Evolutionary conservation across 305 asterid species (phyloP).

Genomic region (Coffea humblotiana): DNA sequence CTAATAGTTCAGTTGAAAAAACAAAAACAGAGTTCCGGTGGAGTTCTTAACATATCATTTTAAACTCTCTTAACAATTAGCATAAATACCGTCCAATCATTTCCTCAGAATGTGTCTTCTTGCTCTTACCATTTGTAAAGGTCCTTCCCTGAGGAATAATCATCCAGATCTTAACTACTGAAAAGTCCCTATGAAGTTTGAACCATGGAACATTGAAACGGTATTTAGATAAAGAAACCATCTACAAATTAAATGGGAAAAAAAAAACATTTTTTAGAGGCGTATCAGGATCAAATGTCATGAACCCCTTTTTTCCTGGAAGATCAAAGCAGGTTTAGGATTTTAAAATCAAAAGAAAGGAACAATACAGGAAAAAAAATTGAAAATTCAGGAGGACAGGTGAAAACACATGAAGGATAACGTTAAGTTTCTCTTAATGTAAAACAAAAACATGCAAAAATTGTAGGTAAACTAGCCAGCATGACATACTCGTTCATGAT

Average conservation of each 20-base stretch:
- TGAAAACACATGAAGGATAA: not conserved
- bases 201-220: not conserved
- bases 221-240: not conserved
- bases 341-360: not conserved
- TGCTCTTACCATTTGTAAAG: not conserved
- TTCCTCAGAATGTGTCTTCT: not conserved
- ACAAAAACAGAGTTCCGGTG: not conserved
- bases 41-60: not conserved
- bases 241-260: not conserved
- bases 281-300: not conserved
- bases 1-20: not conserved
- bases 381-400: not conserved
- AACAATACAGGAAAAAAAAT: not conserved
- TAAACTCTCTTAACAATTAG: not conserved
- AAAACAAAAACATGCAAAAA: not conserved
- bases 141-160: not conserved
- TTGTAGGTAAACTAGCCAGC: not conserved
- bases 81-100: not conserved
- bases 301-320: no score
- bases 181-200: not conserved
- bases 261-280: not conserved
- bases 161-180: not conserved
- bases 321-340: no score
- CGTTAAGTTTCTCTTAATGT: not conserved
- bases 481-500: slow-evolving; percentile 75